Percentiles rank a stretch among this genome's conserved stretches.
Evolutionary conservation across 352 stramenopile species (phyloP).

Genomic region (Vaucheria bursata): DNA sequence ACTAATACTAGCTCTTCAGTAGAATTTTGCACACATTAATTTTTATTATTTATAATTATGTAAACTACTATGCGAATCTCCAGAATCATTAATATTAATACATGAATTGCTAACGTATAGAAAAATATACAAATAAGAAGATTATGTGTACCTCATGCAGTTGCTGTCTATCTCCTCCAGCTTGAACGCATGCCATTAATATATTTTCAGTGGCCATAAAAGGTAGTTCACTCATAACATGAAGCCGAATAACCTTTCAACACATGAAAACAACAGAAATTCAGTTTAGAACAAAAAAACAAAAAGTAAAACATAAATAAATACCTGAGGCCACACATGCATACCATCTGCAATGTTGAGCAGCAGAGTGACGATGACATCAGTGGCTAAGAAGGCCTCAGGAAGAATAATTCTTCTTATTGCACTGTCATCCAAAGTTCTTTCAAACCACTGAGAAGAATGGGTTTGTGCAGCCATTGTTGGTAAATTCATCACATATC

Average conservation of each 20-base stretch:
- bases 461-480: conserved; percentile 88
- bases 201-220: conserved; percentile 99
- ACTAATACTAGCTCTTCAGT: too few species aligned
- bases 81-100: too few species aligned
- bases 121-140: too few species aligned
- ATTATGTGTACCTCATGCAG: conserved; percentile 73
- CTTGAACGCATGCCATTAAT: conserved; percentile 89
- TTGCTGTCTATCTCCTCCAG: conserved; percentile 89
- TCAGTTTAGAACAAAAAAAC: background rate
- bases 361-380: conserved; percentile 95
- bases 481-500: conserved; percentile 96
- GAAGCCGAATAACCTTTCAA: conserved; percentile 75
- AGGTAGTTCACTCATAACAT: conserved; percentile 93
- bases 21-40: too few species aligned
- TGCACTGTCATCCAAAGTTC: conserved; percentile 95
- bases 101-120: too few species aligned
- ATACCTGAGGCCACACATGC: conserved; percentile 68
- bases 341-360: conserved; percentile 93
- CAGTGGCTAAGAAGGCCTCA: conserved; percentile 90
- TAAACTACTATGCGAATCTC: too few species aligned
- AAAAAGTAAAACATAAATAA: background rate
- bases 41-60: too few species aligned
- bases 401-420: conserved; percentile 90
- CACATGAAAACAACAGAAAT: background rate
- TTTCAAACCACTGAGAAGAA: conserved; percentile 90